A percentile compares a stretch with the other conserved stretches of the same genome.
These are phyloP conservation scores for Hypoxylon perforatum DNA, from an alignment of 495 filamentous ascomycete species.

Conservation along the genomic window DNA sequence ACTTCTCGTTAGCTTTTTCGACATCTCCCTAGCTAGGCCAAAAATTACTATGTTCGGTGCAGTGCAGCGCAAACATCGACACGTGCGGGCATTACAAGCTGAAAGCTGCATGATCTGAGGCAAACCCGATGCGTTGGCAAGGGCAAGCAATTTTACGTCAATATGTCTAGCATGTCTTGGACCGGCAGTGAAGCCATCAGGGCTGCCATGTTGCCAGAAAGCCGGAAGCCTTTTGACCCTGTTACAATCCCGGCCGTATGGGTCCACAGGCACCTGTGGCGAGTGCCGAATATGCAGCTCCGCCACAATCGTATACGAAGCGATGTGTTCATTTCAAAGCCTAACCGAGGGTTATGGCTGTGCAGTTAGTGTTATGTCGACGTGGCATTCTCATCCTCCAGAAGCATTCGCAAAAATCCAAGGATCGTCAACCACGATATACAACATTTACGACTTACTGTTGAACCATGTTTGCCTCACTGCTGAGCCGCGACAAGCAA, in stretches of 20 bases:
- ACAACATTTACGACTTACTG: conserved; percentile 12
- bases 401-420: conserved; percentile 2
- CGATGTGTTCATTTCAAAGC: conserved; percentile 9
- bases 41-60: background rate
- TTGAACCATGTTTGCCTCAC: conserved; percentile 17
- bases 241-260: conserved; percentile 19
- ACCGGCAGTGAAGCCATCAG: conserved; percentile 12
- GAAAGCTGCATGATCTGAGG: conserved; percentile 44
- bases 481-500: conserved; percentile 24
- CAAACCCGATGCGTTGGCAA: conserved; percentile 32
- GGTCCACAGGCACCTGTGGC: conserved; percentile 37
- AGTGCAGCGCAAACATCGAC: conserved; percentile 3
- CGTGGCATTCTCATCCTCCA: conserved; percentile 44
- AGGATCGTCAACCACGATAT: conserved; percentile 10
- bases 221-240: conserved; percentile 21
- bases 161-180: conserved; percentile 4
- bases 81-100: conserved; percentile 34
- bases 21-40: conserved; percentile 13
- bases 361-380: conserved; percentile 36
- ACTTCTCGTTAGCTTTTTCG: too few species aligned
- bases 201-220: conserved; percentile 5
- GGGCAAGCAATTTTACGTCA: conserved; percentile 23
- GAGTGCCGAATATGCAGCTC: conserved; percentile 42
- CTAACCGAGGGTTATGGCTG: conserved; percentile 23
- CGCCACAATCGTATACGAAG: conserved; percentile 44